Evolutionary conservation across 805 yeast genomes (phyloP), one percentile per base, ranked within the genome.

Genomic region (Ogataea parapolymorpha): DNA sequence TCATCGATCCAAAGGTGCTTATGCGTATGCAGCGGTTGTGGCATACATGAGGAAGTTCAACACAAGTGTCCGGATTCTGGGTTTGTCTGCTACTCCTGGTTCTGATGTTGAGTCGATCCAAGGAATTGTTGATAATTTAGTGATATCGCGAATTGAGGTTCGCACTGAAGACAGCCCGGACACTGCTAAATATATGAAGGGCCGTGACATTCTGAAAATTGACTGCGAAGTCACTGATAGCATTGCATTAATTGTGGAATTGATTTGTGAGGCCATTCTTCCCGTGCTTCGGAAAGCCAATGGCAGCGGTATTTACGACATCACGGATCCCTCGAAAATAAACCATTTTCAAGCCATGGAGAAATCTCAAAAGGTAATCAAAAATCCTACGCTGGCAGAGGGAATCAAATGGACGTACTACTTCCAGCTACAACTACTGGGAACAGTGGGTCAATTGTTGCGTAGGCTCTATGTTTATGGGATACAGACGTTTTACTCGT

Each of bases 81-180:
- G 96, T 0, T 67, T 93, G 47, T 89, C 98, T 0, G 99, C 99
- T 1, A 93, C 99, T 0, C 99, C 99, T 0, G 93, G 96, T 0
- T 71, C 95, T 0, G 83, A 83, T 44, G 74, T 87, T 1, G 95
- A 85, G 43, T 86, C 91, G 2, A 95, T 95, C 0, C 97, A 95
- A 60, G 82, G 79, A 34, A 83, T 93, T 20, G 80, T 93, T 1
- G 74, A 77, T 41, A 87, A 86, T 52, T 65, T 93, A 44, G 63
- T 64, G 20, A 85, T 93, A 1, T 82, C 96, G 0, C 72, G 72
- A 40, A 80, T 89, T 31, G 97, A 91, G 58, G 78, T 90, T 15
- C 69, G 98, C 44, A 85, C 96, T 0, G 98, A 93, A 56, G 75
- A 76, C 26, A 82, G 93, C 49, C 70, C 79, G 13, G 98, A 95